phyloP scores from a whole-genome alignment of 768 basidiomycete species.

The Fomitopsis serialis region DNA sequence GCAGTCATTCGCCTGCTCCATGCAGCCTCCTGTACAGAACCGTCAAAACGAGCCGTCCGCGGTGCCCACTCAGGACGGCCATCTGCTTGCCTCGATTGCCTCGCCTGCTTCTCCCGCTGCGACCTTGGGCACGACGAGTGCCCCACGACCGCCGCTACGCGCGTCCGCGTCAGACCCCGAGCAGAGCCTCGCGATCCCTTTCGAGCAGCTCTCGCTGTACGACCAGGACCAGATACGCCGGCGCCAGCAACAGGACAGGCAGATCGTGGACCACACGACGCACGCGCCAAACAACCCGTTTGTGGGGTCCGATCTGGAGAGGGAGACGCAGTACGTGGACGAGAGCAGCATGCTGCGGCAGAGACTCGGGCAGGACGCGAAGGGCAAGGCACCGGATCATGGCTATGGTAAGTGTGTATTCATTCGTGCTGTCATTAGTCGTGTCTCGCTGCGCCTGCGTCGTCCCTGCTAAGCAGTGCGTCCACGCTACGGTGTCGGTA shows the following conservation, averaged over 20 bases:
- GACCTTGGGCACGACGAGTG: neutral
- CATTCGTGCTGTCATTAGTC: neutral
- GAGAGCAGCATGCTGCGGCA: neutral
- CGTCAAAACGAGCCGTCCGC: no score
- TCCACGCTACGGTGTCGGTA: no score
- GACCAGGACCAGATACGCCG: neutral
- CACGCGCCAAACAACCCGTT: neutral
- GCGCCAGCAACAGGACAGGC: neutral
- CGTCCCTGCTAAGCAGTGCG: no score
- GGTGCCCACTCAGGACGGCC: no score
- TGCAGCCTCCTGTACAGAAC: no score
- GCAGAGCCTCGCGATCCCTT: neutral
- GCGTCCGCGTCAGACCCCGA: conserved; percentile 1
- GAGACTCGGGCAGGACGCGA: neutral
- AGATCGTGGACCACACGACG: neutral
- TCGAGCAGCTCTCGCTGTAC: conserved; percentile 2
- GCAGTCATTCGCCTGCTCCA: no score
- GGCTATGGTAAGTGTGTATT: neutral
- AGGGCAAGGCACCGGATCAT: neutral
- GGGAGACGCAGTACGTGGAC: neutral
- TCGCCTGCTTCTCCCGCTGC: conserved; percentile 5
- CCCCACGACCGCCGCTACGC: neutral
- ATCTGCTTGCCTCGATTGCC: neutral
- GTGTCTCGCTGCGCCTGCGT: no score
- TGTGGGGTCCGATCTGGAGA: neutral